A percentile compares a stretch with the other conserved stretches of the same genome.
phyloP scores from a whole-genome alignment of 1,284 basidiomycete species.

The Apiotrichum sp. region DNA sequence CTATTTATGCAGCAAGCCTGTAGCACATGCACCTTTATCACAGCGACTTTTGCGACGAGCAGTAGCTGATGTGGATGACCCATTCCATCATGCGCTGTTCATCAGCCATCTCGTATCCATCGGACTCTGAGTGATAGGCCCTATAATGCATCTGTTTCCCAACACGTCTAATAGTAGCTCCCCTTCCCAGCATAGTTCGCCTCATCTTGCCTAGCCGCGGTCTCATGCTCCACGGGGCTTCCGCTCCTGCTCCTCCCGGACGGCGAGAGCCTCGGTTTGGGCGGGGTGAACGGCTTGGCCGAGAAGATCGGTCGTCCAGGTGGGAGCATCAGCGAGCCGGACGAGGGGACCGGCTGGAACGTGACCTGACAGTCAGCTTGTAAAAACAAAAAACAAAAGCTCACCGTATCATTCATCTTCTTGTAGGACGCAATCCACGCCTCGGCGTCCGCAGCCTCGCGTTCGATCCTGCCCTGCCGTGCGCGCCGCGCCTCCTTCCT shows the following conservation, averaged over 20 bases:
- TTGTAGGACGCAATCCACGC: conserved; percentile 75
- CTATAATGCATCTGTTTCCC: too few relatives aligned
- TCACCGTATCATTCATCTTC: conserved; percentile 82
- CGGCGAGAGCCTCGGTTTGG: conserved; percentile 51
- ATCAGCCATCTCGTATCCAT: too few relatives aligned
- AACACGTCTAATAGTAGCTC: conserved; percentile 26
- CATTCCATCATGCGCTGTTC: too few relatives aligned
- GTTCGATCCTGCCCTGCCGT: conserved; percentile 58
- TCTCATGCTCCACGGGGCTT: background rate
- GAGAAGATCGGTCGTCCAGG: conserved; percentile 72
- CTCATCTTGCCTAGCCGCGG: background rate
- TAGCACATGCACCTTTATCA: too few relatives aligned
- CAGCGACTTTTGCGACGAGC: too few relatives aligned
- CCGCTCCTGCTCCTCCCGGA: conserved; percentile 1
- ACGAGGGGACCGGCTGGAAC: conserved; percentile 74
- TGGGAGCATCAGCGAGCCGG: conserved; percentile 71
- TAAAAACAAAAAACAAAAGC: conserved; percentile 29
- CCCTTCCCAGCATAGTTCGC: conserved; percentile 33
- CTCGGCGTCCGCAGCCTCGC: conserved; percentile 63
- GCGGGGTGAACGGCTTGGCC: conserved; percentile 60
- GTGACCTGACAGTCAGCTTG: conserved; percentile 54
- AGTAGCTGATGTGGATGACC: too few relatives aligned
- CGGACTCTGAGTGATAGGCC: too few relatives aligned
- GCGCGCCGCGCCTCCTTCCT: conserved; percentile 53
- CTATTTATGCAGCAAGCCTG: too few relatives aligned